These are phyloP conservation scores for Podospora pseudoanserina DNA, from an alignment of 495 filamentous ascomycete genomes.

Conservation along the genomic window DNA sequence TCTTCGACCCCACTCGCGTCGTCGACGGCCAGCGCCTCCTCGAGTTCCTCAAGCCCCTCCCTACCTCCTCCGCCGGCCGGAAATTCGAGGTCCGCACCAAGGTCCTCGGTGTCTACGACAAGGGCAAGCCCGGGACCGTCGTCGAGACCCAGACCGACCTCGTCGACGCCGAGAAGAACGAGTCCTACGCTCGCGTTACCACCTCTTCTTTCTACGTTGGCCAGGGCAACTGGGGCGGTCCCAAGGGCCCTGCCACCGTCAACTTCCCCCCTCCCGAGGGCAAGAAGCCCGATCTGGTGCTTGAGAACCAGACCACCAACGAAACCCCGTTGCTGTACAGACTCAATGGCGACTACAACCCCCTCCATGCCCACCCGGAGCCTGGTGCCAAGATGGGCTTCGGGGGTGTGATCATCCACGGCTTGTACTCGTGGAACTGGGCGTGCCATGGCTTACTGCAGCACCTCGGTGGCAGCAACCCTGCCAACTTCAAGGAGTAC, in stretches of 20 bases:
- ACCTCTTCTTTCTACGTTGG: constrained; percentile 74
- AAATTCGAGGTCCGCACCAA: constrained; percentile 75
- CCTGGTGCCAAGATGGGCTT: constrained; percentile 87
- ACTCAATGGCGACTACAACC: constrained; percentile 90
- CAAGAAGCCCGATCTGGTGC: constrained; percentile 69
- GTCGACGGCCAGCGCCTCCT: constrained; percentile 86
- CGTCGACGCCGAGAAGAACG: constrained; percentile 64
- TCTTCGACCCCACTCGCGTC: constrained; percentile 67
- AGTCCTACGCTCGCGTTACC: constrained; percentile 66
- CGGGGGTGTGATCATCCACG: constrained; percentile 83
- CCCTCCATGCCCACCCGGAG: constrained; percentile 78
- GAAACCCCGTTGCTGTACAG: constrained; percentile 75
- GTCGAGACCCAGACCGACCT: constrained; percentile 76
- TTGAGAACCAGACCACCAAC: constrained; percentile 60
- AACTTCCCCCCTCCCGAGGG: constrained; percentile 71
- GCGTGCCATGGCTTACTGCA: constrained; percentile 72
- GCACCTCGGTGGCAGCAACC: constrained; percentile 68
- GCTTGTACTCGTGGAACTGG: constrained; percentile 79
- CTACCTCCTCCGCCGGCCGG: constrained; percentile 63
- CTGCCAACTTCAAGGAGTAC: constrained; percentile 76
- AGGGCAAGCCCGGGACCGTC: constrained; percentile 79
- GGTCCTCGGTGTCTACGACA: constrained; percentile 86
- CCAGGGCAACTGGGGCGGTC: constrained; percentile 85
- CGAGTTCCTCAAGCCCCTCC: constrained; percentile 72
- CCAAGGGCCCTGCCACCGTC: constrained; percentile 75